Evolutionary conservation across 345 rosid species (phyloP).

Genomic region (Clausena lansium): DNA sequence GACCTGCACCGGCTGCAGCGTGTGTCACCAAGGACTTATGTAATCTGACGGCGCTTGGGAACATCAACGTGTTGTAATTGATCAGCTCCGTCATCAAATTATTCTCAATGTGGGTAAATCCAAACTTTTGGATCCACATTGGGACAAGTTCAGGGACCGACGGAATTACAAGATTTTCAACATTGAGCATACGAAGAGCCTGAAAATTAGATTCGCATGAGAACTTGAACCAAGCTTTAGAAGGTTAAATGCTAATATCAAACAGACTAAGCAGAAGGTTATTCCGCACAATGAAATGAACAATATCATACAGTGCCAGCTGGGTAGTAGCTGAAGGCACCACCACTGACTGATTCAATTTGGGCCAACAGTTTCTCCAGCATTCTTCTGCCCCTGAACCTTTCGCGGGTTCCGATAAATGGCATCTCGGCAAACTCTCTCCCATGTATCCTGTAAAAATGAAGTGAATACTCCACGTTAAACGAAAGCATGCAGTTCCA

Average conservation of each 20-base stretch:
- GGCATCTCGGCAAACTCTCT: constrained; percentile 37
- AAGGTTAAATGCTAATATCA: background rate
- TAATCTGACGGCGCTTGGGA: constrained; percentile 14
- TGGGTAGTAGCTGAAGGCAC: background rate
- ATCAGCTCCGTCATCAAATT: background rate
- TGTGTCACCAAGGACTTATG: constrained; percentile 12
- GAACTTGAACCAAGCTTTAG: background rate
- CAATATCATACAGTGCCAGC: background rate
- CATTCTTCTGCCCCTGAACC: constrained; percentile 23
- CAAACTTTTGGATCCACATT: constrained; percentile 22
- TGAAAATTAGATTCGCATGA: constrained; percentile 17
- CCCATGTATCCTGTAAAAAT: constrained; percentile 27
- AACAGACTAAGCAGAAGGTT: too few relatives aligned
- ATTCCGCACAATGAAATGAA: too few relatives aligned
- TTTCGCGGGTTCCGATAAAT: constrained; percentile 22
- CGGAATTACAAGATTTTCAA: constrained; percentile 31
- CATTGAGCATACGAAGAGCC: constrained; percentile 11
- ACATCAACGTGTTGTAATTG: constrained; percentile 13
- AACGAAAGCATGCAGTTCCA: background rate
- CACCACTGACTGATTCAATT: constrained; percentile 20
- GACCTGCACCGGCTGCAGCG: background rate
- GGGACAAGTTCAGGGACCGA: constrained; percentile 2
- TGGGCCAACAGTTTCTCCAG: background rate
- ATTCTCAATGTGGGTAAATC: constrained; percentile 1
- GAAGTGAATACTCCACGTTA: background rate